Conservation (phyloP, 139 green algal species). For the Astrephomene gubernaculifera region DNA sequence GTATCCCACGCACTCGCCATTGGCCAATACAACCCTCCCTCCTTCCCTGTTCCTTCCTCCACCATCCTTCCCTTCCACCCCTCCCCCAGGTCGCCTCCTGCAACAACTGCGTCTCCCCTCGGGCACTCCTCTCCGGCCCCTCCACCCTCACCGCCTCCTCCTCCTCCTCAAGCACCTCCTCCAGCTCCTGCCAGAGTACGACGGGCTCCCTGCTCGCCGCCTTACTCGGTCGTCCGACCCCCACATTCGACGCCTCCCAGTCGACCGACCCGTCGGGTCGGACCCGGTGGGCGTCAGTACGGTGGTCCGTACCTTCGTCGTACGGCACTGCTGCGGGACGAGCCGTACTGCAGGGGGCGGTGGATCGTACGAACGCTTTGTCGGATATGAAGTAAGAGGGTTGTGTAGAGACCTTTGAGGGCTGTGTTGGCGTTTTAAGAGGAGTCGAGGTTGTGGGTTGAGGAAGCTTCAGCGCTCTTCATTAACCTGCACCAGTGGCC, state of each 20-base stretch:
- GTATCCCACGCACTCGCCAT: not conserved
- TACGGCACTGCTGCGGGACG: not conserved
- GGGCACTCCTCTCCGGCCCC: not conserved
- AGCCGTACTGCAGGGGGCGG: not conserved
- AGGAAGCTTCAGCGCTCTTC: no score
- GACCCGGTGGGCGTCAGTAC: not conserved
- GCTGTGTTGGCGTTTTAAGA: no score
- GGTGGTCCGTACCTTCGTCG: not conserved
- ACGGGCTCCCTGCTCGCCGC: not conserved
- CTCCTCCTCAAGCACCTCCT: no score
- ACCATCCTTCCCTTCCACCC: not conserved
- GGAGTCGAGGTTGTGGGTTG: not conserved
- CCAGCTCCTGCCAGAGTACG: not conserved
- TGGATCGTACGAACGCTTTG: not conserved
- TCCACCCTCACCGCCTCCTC: no score
- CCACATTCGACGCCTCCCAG: slow-evolving; percentile 15
- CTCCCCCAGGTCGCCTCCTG: not conserved
- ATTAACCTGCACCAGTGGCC: no score
- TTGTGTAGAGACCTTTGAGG: not conserved
- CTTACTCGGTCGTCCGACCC: not conserved
- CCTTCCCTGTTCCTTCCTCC: not conserved
- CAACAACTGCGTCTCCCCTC: not conserved
- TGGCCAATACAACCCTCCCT: no score
- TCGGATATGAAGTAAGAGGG: not conserved
- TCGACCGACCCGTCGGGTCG: slow-evolving; percentile 17